Base-by-base conservation (phyloP, 768 basidiomycete genomes). In the Filobasidium wieringae region DNA sequence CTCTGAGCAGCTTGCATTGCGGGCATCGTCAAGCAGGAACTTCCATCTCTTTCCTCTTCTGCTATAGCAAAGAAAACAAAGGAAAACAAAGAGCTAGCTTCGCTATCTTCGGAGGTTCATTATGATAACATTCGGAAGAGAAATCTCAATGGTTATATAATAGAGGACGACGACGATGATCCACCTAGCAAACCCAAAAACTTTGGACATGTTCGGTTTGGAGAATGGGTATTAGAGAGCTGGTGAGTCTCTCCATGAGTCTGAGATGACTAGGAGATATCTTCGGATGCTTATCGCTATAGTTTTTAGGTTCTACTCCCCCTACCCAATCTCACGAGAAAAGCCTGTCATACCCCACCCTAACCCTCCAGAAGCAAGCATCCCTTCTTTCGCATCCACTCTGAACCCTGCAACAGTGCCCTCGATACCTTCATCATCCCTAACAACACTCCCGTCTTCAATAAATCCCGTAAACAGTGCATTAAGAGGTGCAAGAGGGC, bases 171-270 rank as follows among this genome's bases (percentile, higher is more conserved):
- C 54, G 29, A 43, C 15, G 52, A 53, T 41, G 51, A 27, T 19
- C 49, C 30, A 5, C 19, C 51, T 29, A 27, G 33, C 33, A 49
- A 56, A 32, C 54, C 49, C 27, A 54, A 87, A 60, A 95, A 92
- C 70, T 89, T 91, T 68, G 88, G 90, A 60, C 82, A 81, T 66
- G 87, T 92, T 62, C 80, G 83, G 66, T 88, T 90, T 73, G 88
- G 87, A 41, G 78, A 82, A 27, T 91, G 85, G 82, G 79, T 85
- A 70, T 87, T 95, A 66, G 85, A 83, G 70, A 88, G 89, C 8
- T 92, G 90, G 90, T 89, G 64, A 64, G 83, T 77, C 49, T 27
- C 39, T 33, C 41, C 36, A 45, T 45, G 41, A 40, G 41, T 62
- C 47, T 31, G 40, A 60, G 29, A 31, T 40, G 11, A 37, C 52